Evolutionary conservation across 805 yeast genomes (phyloP).

Genomic region (Debaryomyces castellii): DNA sequence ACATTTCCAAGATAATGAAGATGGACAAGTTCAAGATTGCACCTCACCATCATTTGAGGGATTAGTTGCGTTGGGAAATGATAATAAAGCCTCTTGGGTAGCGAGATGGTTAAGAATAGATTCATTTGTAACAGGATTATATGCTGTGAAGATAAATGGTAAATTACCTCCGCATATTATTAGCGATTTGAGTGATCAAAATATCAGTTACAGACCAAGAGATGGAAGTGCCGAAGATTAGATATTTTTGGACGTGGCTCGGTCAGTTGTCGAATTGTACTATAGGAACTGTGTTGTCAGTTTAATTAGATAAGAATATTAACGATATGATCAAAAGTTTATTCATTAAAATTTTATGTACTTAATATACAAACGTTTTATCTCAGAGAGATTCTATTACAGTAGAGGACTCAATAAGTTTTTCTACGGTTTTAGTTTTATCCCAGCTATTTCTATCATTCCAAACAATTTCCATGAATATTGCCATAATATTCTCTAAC

Average conservation of each 20-base stretch:
- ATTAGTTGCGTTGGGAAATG: constrained; percentile 83
- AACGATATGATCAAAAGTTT: constrained; percentile 1
- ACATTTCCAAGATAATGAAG: constrained; percentile 75
- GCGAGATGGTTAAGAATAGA: constrained; percentile 94
- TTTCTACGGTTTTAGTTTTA: constrained; percentile 36
- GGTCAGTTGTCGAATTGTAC: neutral
- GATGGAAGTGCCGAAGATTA: constrained; percentile 83
- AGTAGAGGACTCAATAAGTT: constrained; percentile 23
- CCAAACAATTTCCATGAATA: constrained; percentile 74
- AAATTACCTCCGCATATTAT: constrained; percentile 85
- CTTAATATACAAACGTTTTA: neutral
- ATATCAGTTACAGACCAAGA: constrained; percentile 87
- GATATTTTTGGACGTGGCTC: neutral
- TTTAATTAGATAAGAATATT: neutral
- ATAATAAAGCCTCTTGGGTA: constrained; percentile 83
- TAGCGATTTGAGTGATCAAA: constrained; percentile 67
- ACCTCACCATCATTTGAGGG: constrained; percentile 98
- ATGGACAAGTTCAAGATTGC: constrained; percentile 81
- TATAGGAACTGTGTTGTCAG: neutral
- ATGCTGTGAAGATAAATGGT: constrained; percentile 93
- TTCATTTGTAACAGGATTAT: constrained; percentile 82
- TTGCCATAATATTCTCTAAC: constrained; percentile 52
- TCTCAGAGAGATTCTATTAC: constrained; percentile 6
- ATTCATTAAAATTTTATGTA: neutral
- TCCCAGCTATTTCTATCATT: constrained; percentile 51